Percentiles rank a stretch among this genome's conserved stretches.
Evolutionary conservation across 2,329 filamentous ascomycete genomes (phyloP).

Genomic region (Plectosphaerella plurivora): DNA sequence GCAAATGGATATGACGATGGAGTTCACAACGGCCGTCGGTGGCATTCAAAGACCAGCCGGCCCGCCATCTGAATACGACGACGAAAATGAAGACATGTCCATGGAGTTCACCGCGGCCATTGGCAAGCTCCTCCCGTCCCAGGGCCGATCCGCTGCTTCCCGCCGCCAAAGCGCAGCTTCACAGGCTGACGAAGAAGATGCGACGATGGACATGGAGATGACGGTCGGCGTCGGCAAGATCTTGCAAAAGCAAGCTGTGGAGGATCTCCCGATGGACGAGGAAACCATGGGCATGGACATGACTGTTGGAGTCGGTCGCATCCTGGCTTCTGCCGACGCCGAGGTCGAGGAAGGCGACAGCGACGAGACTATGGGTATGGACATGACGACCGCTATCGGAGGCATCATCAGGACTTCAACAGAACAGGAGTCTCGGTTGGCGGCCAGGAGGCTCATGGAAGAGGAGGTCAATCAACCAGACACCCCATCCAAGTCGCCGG

Average conservation of each 20-base stretch:
- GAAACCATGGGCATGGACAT: slow-evolving; percentile 54
- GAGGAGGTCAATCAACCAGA: slow-evolving; percentile 49
- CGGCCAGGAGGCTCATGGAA: slow-evolving; percentile 56
- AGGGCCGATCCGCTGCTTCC: slow-evolving; percentile 12
- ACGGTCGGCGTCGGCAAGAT: slow-evolving; percentile 41
- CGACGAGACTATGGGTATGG: slow-evolving; percentile 56
- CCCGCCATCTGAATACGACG: slow-evolving; percentile 23
- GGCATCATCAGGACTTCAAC: slow-evolving; percentile 47
- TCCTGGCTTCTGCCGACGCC: slow-evolving; percentile 31
- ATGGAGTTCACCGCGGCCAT: slow-evolving; percentile 73
- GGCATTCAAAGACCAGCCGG: slow-evolving; percentile 45
- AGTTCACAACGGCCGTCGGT: slow-evolving; percentile 75
- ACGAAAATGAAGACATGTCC: slow-evolving; percentile 64
- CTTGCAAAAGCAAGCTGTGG: slow-evolving; percentile 16
- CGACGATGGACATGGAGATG: slow-evolving; percentile 53
- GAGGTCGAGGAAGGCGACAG: slow-evolving; percentile 27
- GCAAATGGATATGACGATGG: slow-evolving; percentile 69
- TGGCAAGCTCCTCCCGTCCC: slow-evolving; percentile 44
- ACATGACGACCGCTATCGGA: slow-evolving; percentile 61
- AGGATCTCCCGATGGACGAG: slow-evolving; percentile 20
- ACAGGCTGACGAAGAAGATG: slow-evolving; percentile 49
- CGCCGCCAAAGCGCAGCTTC: slow-evolving; percentile 24
- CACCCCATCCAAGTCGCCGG: slow-evolving; percentile 32
- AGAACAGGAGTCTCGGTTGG: slow-evolving; percentile 32
- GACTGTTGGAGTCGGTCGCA: slow-evolving; percentile 52